Base-by-base conservation (phyloP, 306 rosid genomes). In the Hylodesmum podocarpum region DNA sequence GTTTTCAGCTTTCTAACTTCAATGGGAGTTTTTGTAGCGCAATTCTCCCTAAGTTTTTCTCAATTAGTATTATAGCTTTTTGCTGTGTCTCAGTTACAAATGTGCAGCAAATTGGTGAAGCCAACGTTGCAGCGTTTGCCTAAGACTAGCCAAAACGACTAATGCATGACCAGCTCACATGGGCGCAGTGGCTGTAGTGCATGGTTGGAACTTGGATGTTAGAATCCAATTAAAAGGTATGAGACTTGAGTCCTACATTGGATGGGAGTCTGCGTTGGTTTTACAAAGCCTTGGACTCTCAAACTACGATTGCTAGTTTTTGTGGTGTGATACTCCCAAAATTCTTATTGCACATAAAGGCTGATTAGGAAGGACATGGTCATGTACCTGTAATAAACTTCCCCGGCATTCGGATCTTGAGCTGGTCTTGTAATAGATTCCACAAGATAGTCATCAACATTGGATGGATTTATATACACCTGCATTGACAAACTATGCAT, bases 371-470 rank as follows among this genome's bases (percentile, higher is more conserved):
- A 16, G 9, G 53, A 37, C 37, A 36, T 3, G 39, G 3, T 74
- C 68, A 73, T 29, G 54, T 77, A 90, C 97, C 97, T 87, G 89
- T 95, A 95, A 73, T 88, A 95, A 80, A 92, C 97, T 87, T 92
- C 99, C 76, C 97, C 92, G 0, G 99, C 94, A 62, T 92, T 92
- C 43, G 96, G 97, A 72, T 95, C 97, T 53, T 91, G 91, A 66
- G 97, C 97, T 68, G 99, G 97, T 72, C 82, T 84, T 62, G 88
- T 80, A 80, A 92, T 95, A 28, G 99, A 95, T 62, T 95, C 87
- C 77, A 95, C 97, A 49, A 92, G 97, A 84, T 95, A 92, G 80
- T 92, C 96, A 81, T 95, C 99, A 64, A 89, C 99, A 80, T 95
- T 95, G 58, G 96, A 78, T 12, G 90, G 19, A 77, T 92, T 88